Base-by-base conservation (phyloP, 129 eudicot species). In the Apium graveolens region DNA sequence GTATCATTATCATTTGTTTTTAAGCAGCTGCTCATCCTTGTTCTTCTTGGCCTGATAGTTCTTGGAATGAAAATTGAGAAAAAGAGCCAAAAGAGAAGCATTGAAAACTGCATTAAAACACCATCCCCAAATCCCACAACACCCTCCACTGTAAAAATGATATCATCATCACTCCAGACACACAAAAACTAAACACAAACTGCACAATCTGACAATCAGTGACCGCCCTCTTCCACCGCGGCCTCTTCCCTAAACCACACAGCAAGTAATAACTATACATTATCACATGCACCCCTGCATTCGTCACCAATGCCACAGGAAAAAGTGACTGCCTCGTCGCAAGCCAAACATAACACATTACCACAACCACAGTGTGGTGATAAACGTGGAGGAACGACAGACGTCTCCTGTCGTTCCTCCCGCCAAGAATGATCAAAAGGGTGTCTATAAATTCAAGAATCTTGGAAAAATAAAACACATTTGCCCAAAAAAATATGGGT, bases 331-430 rank as follows among this genome's bases (percentile, higher is more conserved):
- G 98, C 11, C 91, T 70, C 31, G 87, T 82, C 1, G 90, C 77
- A 0, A 95, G 88, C 98, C 98, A 91, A 2, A 91, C 26, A 31
- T 90, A 91, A 74, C 97, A 91, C 97, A 95, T 90, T 7, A 90
- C 84, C 53, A 91, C 87, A 26, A 95, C 98, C 21, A 87, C 88
- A 3, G 94, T 82, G 81, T 95, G 98, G 69, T 95, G 98, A 91
- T 95, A 95, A 62, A 95, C 97, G 86, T 95, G 98, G 86, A 95
- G 91, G 88, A 95, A 91, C 14, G 97, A 85, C 20, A 95, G 86
- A 80, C 97, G 85, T 63, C 96, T 86, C 18, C 78, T 72, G 76
- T 83, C 76, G 2, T 57, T 57, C 31, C 66, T 57, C 66, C 89
- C 87, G 55, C 86, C 81, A 2, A 95, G 63, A 48, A 95, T 81